Percentiles rank a stretch among this genome's conserved stretches.
Conservation (phyloP, 1,139 yeast species). For the Saccharomyces pastorianus region DNA sequence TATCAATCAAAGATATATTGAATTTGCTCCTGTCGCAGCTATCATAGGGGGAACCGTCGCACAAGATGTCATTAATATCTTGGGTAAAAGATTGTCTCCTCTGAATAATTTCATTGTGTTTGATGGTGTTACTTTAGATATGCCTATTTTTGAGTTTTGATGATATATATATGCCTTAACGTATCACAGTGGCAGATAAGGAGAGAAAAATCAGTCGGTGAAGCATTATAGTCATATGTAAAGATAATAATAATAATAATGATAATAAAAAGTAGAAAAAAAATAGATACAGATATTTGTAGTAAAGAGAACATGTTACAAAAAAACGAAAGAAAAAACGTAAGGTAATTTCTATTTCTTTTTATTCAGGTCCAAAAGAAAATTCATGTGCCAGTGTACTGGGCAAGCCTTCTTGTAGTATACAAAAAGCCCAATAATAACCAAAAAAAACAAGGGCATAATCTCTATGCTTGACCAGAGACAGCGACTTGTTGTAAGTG, state of each 20-base stretch:
- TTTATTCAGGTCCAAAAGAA: no score
- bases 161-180: slow-evolving; percentile 1
- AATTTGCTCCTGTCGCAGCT: slow-evolving; percentile 80
- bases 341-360: no score
- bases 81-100: slow-evolving; percentile 73
- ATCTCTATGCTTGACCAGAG: slow-evolving; percentile 35
- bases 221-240: no score
- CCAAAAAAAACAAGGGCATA: neutral
- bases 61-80: slow-evolving; percentile 80
- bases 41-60: slow-evolving; percentile 84
- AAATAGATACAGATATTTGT: no score
- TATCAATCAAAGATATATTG: slow-evolving; percentile 50
- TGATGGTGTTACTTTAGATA: slow-evolving; percentile 62
- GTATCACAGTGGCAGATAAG: no score
- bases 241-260: no score
- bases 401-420: no score
- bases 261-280: no score
- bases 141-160: slow-evolving; percentile 59
- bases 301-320: no score
- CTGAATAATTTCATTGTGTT: slow-evolving; percentile 71
- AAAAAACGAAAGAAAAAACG: no score
- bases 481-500: slow-evolving; percentile 82
- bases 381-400: no score
- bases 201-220: no score
- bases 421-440: neutral